These are phyloP conservation scores for Tolypocladium pustulatum DNA, from an alignment of 2,329 filamentous ascomycete species.

Conservation along the genomic window DNA sequence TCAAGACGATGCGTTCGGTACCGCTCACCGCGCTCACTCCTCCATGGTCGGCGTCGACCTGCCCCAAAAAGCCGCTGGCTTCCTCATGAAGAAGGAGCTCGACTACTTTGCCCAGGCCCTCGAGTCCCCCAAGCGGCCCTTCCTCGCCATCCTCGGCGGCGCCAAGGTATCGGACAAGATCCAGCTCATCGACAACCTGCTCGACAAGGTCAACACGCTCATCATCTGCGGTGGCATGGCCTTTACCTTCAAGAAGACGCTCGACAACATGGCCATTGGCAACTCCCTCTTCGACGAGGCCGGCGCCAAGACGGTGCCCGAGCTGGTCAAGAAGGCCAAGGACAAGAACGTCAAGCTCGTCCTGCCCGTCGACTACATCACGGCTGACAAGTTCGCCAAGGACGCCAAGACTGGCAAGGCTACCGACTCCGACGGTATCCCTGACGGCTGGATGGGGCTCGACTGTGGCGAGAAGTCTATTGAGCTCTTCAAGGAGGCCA, in stretches of 20 bases:
- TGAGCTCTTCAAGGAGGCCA: slow-evolving; percentile 79
- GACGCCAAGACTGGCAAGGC: slow-evolving; percentile 74
- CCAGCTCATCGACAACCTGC: slow-evolving; percentile 96
- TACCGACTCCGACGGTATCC: slow-evolving; percentile 80
- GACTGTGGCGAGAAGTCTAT: slow-evolving; percentile 87
- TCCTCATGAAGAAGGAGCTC: slow-evolving; percentile 99
- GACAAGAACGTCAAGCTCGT: slow-evolving; percentile 92
- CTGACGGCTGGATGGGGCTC: slow-evolving; percentile 95
- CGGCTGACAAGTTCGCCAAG: slow-evolving; percentile 85
- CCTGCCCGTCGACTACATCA: slow-evolving; percentile 90
- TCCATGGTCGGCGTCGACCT: slow-evolving; percentile 98
- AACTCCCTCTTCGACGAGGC: slow-evolving; percentile 88
- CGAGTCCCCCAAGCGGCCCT: slow-evolving; percentile 84
- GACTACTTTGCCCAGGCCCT: slow-evolving; percentile 98
- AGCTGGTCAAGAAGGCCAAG: slow-evolving; percentile 92
- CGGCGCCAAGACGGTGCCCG: slow-evolving; percentile 80
- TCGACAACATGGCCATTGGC: slow-evolving; percentile 82
- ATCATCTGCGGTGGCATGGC: slow-evolving; percentile 97
- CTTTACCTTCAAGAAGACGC: slow-evolving; percentile 99
- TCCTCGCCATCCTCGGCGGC: slow-evolving; percentile 96
- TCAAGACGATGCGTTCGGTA: slow-evolving; percentile 93
- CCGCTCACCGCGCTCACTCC: slow-evolving; percentile 94
- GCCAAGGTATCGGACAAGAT: slow-evolving; percentile 99
- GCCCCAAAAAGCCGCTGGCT: slow-evolving; percentile 92
- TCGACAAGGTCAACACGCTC: slow-evolving; percentile 94